Evolutionary conservation across 2,329 filamentous ascomycete genomes (phyloP).

Genomic region (Xylariaceae sp.): DNA sequence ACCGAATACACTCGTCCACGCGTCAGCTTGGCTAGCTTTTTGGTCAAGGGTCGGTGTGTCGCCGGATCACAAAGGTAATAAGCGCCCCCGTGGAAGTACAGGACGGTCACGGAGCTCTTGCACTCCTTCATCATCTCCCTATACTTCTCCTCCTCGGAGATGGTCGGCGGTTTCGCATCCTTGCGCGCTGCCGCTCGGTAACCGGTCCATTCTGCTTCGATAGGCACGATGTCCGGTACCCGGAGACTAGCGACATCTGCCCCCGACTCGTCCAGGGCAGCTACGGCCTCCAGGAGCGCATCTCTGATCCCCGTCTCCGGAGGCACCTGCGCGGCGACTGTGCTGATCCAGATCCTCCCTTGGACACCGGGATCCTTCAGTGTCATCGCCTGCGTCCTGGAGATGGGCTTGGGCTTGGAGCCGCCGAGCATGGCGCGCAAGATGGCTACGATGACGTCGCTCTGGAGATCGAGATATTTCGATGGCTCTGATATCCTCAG

Average conservation of each 20-base stretch:
- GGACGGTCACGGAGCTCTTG: constrained; percentile 56
- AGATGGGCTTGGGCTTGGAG: constrained; percentile 45
- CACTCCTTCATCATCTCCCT: constrained; percentile 63
- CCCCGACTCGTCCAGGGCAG: constrained; percentile 28
- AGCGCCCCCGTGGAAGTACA: constrained; percentile 75
- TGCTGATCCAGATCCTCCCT: constrained; percentile 77
- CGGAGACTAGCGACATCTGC: constrained; percentile 32
- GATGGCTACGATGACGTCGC: constrained; percentile 66
- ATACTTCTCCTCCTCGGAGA: constrained; percentile 63
- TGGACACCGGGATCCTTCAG: constrained; percentile 48
- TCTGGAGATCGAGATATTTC: constrained; percentile 74
- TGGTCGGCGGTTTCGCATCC: constrained; percentile 44
- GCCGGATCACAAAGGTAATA: constrained; percentile 69
- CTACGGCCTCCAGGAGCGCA: constrained; percentile 52
- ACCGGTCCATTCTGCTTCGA: constrained; percentile 75
- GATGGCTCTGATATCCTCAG: constrained; percentile 66
- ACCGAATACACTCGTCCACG: constrained; percentile 67
- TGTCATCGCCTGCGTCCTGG: constrained; percentile 52
- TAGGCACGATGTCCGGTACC: constrained; percentile 48
- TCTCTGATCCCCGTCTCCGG: constrained; percentile 53
- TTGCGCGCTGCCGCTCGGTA: constrained; percentile 53
- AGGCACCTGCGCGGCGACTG: constrained; percentile 59
- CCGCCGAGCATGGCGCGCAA: constrained; percentile 61
- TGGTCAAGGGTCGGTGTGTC: constrained; percentile 56
- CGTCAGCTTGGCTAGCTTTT: constrained; percentile 61